Evolutionary conservation across 2,329 filamentous ascomycete genomes (phyloP).

Genomic region (Keithomyces neogunnii): DNA sequence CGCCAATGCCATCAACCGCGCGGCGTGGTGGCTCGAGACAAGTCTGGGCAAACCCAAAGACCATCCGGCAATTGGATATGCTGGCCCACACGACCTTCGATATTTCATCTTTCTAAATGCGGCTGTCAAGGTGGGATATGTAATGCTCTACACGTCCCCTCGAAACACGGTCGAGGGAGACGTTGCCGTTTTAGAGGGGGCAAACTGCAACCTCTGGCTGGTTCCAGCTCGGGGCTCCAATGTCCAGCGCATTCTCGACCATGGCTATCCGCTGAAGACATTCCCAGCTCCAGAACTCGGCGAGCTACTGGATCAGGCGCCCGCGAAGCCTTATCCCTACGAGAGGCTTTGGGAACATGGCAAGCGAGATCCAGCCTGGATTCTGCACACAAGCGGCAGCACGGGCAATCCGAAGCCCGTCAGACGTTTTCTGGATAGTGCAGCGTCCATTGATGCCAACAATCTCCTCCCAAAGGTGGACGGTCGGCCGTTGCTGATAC

Average conservation of each 20-base stretch:
- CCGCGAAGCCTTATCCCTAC: conserved; percentile 17
- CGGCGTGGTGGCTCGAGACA: conserved; percentile 21
- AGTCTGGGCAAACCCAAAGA: conserved; percentile 17
- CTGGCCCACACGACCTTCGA: conserved; percentile 17
- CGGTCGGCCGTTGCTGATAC: too few species aligned
- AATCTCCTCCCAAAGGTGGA: too few species aligned
- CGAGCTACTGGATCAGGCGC: conserved; percentile 26
- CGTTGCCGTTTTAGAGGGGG: conserved; percentile 31
- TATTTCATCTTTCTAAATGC: conserved; percentile 10
- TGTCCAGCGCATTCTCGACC: conserved; percentile 8
- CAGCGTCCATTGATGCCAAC: too few species aligned
- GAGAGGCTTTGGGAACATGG: conserved; percentile 7
- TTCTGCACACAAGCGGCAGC: conserved; percentile 9
- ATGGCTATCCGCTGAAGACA: conserved; percentile 23
- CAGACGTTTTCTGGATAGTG: too few species aligned
- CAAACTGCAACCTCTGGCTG: conserved; percentile 31
- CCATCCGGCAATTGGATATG: conserved; percentile 26
- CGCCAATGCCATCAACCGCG: conserved; percentile 22
- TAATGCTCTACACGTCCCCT: conserved; percentile 8
- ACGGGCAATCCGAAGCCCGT: conserved; percentile 23
- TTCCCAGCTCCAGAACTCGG: conserved; percentile 24
- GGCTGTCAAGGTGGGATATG: conserved; percentile 8
- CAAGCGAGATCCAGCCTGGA: conserved; percentile 5
- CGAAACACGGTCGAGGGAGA: conserved; percentile 8
- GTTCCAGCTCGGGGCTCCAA: conserved; percentile 7